These are phyloP conservation scores for Quercus agrifolia DNA, from an alignment of 306 rosid species.

Conservation along the genomic window DNA sequence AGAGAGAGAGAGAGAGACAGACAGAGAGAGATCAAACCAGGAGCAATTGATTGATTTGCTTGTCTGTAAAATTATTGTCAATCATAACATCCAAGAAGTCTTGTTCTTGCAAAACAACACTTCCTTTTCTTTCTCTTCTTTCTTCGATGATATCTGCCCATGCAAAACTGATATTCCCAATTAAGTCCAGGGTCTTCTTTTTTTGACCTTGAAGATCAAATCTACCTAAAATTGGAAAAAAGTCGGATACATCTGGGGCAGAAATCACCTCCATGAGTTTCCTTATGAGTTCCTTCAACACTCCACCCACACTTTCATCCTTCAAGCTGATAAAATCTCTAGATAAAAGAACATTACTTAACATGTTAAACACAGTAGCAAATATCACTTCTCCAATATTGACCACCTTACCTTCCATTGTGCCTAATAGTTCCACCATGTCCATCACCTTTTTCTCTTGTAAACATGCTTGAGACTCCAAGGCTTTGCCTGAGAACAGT, in stretches of 20 bases:
- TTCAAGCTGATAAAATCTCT: slow-evolving; percentile 2
- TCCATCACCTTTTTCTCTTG: slow-evolving; percentile 9
- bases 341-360: neutral
- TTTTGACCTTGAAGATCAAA: neutral
- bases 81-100: slow-evolving; percentile 6
- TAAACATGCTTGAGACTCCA: neutral
- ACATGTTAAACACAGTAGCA: too few species aligned
- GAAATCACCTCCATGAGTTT: neutral
- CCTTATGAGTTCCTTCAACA: neutral
- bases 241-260: neutral
- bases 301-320: slow-evolving; percentile 1
- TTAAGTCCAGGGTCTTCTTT: neutral
- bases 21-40: neutral
- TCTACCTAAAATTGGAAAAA: neutral
- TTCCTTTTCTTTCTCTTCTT: neutral
- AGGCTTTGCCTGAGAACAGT: too few species aligned
- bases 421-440: slow-evolving; percentile 5
- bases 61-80: neutral
- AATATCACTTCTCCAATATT: too few species aligned
- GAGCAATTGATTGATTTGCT: neutral
- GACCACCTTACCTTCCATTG: too few species aligned
- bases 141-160: neutral
- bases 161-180: neutral
- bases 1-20: too few species aligned
- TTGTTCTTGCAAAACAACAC: neutral